A percentile compares a stretch with the other conserved stretches of the same genome.
Conservation (phyloP, 352 stramenopile genomes). For the Pythium phragmiticola region DNA sequence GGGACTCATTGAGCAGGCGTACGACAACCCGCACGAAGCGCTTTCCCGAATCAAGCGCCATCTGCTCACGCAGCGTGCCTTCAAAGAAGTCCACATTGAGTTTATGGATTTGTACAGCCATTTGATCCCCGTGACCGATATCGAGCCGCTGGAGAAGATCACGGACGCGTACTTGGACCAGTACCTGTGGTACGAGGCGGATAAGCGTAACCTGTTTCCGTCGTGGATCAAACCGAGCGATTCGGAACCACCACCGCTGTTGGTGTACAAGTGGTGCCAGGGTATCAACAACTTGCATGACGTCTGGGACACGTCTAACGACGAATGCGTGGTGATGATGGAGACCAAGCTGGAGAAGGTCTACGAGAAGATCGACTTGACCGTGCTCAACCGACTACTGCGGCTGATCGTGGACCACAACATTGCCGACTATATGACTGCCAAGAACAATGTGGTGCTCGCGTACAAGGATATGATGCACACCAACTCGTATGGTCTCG, state of each 20-base stretch:
- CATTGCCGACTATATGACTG: constrained; percentile 99
- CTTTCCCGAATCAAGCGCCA: constrained; percentile 99
- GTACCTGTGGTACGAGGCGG: constrained; percentile 99
- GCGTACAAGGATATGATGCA: constrained; percentile 99
- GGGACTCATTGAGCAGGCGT: constrained; percentile 98
- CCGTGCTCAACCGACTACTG: constrained; percentile 97
- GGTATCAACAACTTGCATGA: constrained; percentile 99
- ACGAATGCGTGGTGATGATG: constrained; percentile 99
- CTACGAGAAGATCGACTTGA: constrained; percentile 99
- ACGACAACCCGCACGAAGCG: constrained; percentile 99
- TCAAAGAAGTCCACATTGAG: constrained; percentile 99
- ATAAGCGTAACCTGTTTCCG: constrained; percentile 99
- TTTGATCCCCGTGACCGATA: constrained; percentile 98
- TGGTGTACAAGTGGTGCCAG: constrained; percentile 99
- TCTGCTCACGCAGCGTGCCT: constrained; percentile 98
- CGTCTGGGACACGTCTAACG: constrained; percentile 97
- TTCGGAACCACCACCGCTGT: constrained; percentile 96
- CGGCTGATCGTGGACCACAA: constrained; percentile 99
- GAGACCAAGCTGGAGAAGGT: constrained; percentile 99
- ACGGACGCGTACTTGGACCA: constrained; percentile 99
- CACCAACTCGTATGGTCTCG: constrained; percentile 99
- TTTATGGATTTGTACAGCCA: constrained; percentile 99
- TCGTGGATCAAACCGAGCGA: constrained; percentile 99
- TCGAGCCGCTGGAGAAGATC: constrained; percentile 99
- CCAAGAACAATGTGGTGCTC: constrained; percentile 99